Base-by-base conservation (phyloP, 345 rosid genomes). In the Euphorbia lathyris region DNA sequence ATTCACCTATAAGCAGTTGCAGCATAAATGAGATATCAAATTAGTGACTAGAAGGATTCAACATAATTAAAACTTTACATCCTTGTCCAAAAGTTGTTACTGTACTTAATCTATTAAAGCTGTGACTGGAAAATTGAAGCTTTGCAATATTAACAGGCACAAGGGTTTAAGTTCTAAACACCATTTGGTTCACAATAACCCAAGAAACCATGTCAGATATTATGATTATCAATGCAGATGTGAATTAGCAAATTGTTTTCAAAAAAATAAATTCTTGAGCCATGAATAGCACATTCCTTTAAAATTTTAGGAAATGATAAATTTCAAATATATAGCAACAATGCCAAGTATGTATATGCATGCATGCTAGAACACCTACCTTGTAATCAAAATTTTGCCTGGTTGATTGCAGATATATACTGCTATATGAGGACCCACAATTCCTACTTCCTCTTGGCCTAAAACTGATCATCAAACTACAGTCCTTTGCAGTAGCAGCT, bases 401-500 rank as follows among this genome's bases (percentile, higher is more conserved):
- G 20, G 92, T 87, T 69, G 87, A 77, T 38, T 85, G 77, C 43
- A 95, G 76, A 72, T 25, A 53, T 55, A 84, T 74, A 56, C 61
- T 70, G 59, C 76, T 75, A 69, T 71, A 72, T 3, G 81, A 73
- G 68, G 88, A 81, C 52, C 59, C 79, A 11, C 78, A 74, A 61
- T 63, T 82, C 27, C 30, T 76, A 4, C 53, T 79, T 43, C 72
- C 73, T 61, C 77, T 83, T 38, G 68, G 81, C 69, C 77, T 86
- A 74, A 91, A 90, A 84, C 88, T 79, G 62, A 95, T 69, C 85
- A 90, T 95, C 72, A 92, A 73, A 80, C 97, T 92, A 64, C 93
- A 90, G 67, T 95, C 99, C 77, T 92, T 95, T 5, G 89, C 97
- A 50, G 97, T 92, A 56, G 97, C 88, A 75, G 99, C 85, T 63